phyloP scores from a whole-genome alignment of 768 basidiomycete species.

The Pleurotus salmoneostramineus region DNA sequence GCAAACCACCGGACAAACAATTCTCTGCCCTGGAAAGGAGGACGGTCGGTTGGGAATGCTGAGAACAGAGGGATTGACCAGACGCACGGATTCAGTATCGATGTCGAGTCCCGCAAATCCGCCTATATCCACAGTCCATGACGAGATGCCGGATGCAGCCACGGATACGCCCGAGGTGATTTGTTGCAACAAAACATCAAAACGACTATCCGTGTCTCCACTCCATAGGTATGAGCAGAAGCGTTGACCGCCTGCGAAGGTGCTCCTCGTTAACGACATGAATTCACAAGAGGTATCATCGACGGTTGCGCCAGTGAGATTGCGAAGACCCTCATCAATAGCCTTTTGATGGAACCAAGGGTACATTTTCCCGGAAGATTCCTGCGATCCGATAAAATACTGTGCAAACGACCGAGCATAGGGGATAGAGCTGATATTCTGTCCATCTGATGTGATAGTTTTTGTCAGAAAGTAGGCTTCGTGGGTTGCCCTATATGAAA shows the following conservation, averaged over 20 bases:
- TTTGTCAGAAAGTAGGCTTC: not conserved
- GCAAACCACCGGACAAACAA: constrained; percentile 31
- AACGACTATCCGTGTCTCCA: constrained; percentile 29
- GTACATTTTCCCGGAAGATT: constrained; percentile 31
- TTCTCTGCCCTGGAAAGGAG: constrained; percentile 21
- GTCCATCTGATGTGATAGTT: constrained; percentile 19
- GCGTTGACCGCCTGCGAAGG: constrained; percentile 30
- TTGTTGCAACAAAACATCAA: constrained; percentile 29
- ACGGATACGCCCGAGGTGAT: constrained; percentile 29
- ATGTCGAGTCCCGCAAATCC: constrained; percentile 28
- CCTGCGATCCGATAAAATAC: constrained; percentile 32
- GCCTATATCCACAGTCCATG: constrained; percentile 34
- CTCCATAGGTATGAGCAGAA: constrained; percentile 35
- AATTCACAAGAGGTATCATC: constrained; percentile 22
- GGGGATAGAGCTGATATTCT: constrained; percentile 24
- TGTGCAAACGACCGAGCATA: constrained; percentile 29
- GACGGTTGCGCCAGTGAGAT: constrained; percentile 21
- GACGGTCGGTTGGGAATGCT: not conserved
- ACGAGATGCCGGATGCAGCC: constrained; percentile 30
- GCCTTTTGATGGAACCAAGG: constrained; percentile 35
- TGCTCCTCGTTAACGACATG: constrained; percentile 32
- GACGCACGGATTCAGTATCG: constrained; percentile 21
- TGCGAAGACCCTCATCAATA: constrained; percentile 30
- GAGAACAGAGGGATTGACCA: not conserved
- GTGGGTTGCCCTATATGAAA: not conserved